Evolutionary conservation across 306 rosid species (phyloP), one percentile per base, ranked within the genome.

Genomic region (Adenanthera pavonina): DNA sequence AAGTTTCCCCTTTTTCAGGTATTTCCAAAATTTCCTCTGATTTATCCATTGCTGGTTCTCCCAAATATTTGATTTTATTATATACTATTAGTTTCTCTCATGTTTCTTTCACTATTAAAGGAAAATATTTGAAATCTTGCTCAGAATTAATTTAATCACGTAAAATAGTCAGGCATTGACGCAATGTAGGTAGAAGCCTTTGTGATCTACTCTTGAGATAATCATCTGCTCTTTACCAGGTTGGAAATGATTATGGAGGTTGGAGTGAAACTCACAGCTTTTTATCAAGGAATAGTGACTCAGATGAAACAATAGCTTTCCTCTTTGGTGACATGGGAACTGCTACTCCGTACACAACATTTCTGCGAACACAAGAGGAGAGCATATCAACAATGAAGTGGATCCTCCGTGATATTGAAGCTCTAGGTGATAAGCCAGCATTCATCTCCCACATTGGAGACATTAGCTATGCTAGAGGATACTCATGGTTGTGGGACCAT

Each of bases 251-350:
- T 69, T 40, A 83, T 65, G 88, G 78, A 78, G 97, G 97, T 30
- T 95, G 99, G 99, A 90, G 94, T 47, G 69, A 83, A 80, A 89
- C 79, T 54, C 91, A 82, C 69, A 92, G 92, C 86, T 95, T 93
- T 67, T 86, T 93, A 77, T 88, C 97, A 0, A 91, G 87, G 75
- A 81, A 95, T 30, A 82, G 78, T 74, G 95, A 90, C 49, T 91
- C 95, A 0, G 89, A 90, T 20, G 97, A 95, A 83, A 92, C 97
- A 0, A 77, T 86, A 73, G 99, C 96, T 14, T 95, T 95, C 70
- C 87, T 95, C 76, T 95, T 93, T 15, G 99, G 99, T 34, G 98
- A 93, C 78, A 93, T 95, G 99, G 98, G 97, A 69, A 80, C 98
- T 65, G 84, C 91, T 56, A 89, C 92, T 6, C 92, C 99, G 1